Evolutionary conservation across 805 yeast species (phyloP), one percentile per base, ranked within the genome.

Genomic region (Tetrapisispora fleetii): DNA sequence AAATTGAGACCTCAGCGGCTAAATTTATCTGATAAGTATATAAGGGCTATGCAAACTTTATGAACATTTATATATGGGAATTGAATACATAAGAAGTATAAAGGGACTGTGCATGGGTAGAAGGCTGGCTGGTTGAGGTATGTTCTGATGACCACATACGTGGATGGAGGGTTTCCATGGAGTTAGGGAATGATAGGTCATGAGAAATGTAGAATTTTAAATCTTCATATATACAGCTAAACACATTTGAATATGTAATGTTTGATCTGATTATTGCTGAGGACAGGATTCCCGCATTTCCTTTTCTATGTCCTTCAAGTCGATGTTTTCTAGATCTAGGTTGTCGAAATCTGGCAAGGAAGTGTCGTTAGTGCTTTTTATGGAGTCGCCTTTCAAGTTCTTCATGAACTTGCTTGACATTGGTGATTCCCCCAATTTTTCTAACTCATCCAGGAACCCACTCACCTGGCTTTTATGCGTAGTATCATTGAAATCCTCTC

Each of bases 401-500:
- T 41, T 41, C 44, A 41, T 41, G 28, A 41, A 41, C 6, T 28
- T 17, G 18, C 44, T 41, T 11, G 44, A 30, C 17, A 60, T 62
- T 4, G 68, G 68, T 10, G 63, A 57, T 38, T 64, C 67, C 9
- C 68, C 68, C 14, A 62, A 50, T 44, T 58, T 57, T 46, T 64
- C 67, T 19, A 64, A 49, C 17, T 56, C 54, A 49, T 64, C 68
- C 37, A 64, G 46, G 21, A 60, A 45, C 24, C 50, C 51, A 7
- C 65, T 63, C 2, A 64, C 46, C 32, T 59, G 55, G 8, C 50
- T 52, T 32, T 55, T 55, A 24, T 52, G 36, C 3, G 36, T 38
- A 4, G 53, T 60, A 50, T 64, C 54, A 5, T 52, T 46, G 62
- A 85, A 91, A 35, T 67, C 69, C 0, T 80, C 74, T 5, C 70